phyloP scores from a whole-genome alignment of 2,329 filamentous ascomycete species.

The Arthrobotrys pseudoclavata region DNA sequence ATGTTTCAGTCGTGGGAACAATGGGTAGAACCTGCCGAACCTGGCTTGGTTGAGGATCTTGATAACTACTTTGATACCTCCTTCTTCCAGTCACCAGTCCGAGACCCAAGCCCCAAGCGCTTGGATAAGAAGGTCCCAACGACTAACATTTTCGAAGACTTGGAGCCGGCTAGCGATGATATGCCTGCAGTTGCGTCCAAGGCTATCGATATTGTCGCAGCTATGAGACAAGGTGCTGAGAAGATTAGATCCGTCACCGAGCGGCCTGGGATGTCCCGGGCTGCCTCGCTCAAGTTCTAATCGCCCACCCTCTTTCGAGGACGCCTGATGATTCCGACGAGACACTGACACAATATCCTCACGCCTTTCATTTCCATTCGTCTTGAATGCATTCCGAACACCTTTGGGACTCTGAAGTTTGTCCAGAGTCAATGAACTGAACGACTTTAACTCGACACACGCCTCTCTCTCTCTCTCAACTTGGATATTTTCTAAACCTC shows the following conservation, averaged over 20 bases:
- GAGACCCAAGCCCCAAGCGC: slow-evolving; percentile 58
- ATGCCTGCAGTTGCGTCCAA: slow-evolving; percentile 59
- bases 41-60: slow-evolving; percentile 50
- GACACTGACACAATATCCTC: slow-evolving; percentile 34
- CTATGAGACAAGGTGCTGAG: slow-evolving; percentile 57
- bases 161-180: slow-evolving; percentile 56
- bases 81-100: slow-evolving; percentile 56
- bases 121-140: slow-evolving; percentile 39
- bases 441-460: slow-evolving; percentile 43
- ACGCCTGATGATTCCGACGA: slow-evolving; percentile 49
- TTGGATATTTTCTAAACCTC: slow-evolving; percentile 24
- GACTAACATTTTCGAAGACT: slow-evolving; percentile 56
- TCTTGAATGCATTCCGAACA: slow-evolving; percentile 23
- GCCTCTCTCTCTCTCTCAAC: not conserved
- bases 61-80: slow-evolving; percentile 58
- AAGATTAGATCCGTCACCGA: slow-evolving; percentile 58
- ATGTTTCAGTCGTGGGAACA: slow-evolving; percentile 55
- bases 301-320: slow-evolving; percentile 14
- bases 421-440: slow-evolving; percentile 45
- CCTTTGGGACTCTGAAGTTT: slow-evolving; percentile 19
- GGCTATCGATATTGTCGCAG: slow-evolving; percentile 54
- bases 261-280: slow-evolving; percentile 55
- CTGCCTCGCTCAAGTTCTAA: slow-evolving; percentile 49
- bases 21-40: slow-evolving; percentile 53
- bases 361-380: slow-evolving; percentile 42